Percentiles rank a stretch among this genome's conserved stretches.
phyloP scores from a whole-genome alignment of 805 yeast species.

The Saturnispora zaruensis region DNA sequence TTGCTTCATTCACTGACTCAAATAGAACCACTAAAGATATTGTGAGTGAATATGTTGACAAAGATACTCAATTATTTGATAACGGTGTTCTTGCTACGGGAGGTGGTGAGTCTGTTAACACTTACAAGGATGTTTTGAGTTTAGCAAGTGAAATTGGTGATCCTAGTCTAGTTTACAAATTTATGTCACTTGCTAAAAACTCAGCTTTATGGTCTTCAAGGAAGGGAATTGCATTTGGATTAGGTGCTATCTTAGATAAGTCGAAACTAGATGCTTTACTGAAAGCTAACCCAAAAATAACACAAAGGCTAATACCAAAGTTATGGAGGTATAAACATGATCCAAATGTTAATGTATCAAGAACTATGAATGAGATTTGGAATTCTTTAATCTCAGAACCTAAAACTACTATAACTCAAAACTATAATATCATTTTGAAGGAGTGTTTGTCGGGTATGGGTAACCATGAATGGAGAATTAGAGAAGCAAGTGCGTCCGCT shows the following conservation, averaged over 20 bases:
- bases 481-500: conserved; percentile 80
- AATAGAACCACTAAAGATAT: conserved; percentile 34
- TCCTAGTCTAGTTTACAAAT: conserved; percentile 86
- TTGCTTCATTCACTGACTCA: conserved; percentile 72
- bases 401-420: conserved; percentile 41
- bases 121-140: conserved; percentile 81
- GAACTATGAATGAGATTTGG: conserved; percentile 89
- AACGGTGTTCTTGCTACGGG: conserved; percentile 72
- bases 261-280: conserved; percentile 60
- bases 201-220: conserved; percentile 89
- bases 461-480: conserved; percentile 82
- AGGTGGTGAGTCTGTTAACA: conserved; percentile 80
- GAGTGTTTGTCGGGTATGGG: conserved; percentile 67
- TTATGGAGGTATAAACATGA: conserved; percentile 79
- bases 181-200: conserved; percentile 84
- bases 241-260: conserved; percentile 77
- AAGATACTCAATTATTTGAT: conserved; percentile 79
- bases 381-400: conserved; percentile 51
- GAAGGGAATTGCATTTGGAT: conserved; percentile 90
- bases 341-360: conserved; percentile 65
- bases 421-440: conserved; percentile 49
- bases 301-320: conserved; percentile 66
- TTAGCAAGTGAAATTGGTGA: conserved; percentile 94
- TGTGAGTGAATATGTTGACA: conserved; percentile 60
- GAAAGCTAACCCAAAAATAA: conserved; percentile 41